phyloP scores from a whole-genome alignment of 345 rosid genomes.

The Alliaria petiolata region DNA sequence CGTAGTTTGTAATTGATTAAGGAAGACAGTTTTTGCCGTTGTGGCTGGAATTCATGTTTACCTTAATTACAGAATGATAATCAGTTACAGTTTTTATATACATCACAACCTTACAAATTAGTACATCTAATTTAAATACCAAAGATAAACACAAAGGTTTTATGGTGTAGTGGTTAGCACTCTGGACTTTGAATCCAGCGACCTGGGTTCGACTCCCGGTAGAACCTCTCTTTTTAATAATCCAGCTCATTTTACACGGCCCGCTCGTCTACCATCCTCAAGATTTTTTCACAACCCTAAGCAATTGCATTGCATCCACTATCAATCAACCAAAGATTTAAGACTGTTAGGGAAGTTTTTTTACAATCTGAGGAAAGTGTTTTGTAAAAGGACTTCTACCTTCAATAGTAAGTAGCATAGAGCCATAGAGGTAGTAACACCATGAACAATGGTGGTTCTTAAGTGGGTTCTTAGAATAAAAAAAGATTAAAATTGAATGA shows the following conservation, averaged over 20 bases:
- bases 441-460: too few species aligned
- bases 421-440: background rate
- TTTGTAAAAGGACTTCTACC: background rate
- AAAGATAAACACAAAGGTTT: conserved; percentile 40
- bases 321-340: background rate
- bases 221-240: background rate
- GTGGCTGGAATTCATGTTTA: background rate
- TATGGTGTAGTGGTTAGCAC: conserved; percentile 97
- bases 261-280: background rate
- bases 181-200: conserved; percentile 92
- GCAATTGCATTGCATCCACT: too few species aligned
- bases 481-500: too few species aligned
- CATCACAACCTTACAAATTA: too few species aligned
- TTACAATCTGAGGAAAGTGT: background rate
- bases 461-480: too few species aligned
- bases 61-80: background rate
- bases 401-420: background rate
- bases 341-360: background rate
- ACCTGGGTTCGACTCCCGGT: conserved; percentile 41
- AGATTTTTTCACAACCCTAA: background rate
- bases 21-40: background rate
- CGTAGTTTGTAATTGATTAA: background rate
- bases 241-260: background rate
- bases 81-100: background rate
- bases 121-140: fast-evolving